phyloP scores from a whole-genome alignment of 2,329 filamentous ascomycete species.

The Lachnellula subtilissima region DNA sequence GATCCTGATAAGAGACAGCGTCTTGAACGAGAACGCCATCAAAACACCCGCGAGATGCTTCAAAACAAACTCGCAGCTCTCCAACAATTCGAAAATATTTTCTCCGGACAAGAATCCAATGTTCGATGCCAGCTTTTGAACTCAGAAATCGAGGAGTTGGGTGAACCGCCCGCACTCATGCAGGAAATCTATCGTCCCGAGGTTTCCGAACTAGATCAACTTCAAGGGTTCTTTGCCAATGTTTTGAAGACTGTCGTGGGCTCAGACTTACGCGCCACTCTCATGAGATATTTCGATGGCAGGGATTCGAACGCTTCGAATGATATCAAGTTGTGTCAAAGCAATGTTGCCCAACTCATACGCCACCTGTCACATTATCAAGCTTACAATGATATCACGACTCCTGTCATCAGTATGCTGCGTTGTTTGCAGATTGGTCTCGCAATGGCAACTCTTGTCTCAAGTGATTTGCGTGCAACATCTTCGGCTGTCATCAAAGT shows the following conservation, averaged over 20 bases:
- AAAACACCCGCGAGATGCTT: conserved; percentile 52
- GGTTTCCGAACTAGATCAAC: conserved; percentile 58
- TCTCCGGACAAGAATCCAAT: conserved; percentile 65
- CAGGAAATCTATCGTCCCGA: conserved; percentile 67
- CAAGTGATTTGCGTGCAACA: conserved; percentile 2
- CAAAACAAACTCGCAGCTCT: conserved; percentile 55
- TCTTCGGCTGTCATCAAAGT: conserved; percentile 36
- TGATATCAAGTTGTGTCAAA: conserved; percentile 40
- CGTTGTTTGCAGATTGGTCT: conserved; percentile 74
- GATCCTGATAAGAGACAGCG: conserved; percentile 68
- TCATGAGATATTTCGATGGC: conserved; percentile 19
- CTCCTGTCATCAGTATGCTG: conserved; percentile 73
- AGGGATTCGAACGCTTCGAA: conserved; percentile 38
- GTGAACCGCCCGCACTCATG: conserved; percentile 59
- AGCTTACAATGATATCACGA: conserved; percentile 79
- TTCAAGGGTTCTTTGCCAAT: conserved; percentile 82
- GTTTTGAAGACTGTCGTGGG: conserved; percentile 49
- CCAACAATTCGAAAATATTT: conserved; percentile 57
- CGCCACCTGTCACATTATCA: conserved; percentile 66
- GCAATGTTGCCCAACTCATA: conserved; percentile 64
- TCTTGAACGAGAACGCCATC: conserved; percentile 59
- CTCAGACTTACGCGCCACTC: conserved; percentile 14
- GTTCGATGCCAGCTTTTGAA: conserved; percentile 60
- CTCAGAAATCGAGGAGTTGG: conserved; percentile 58
- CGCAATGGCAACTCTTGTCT: conserved; percentile 45